Evolutionary conservation across 371 early-diverging fungal species (phyloP), one percentile per base, ranked within the genome.

Genomic region (Mucor saturninus): DNA sequence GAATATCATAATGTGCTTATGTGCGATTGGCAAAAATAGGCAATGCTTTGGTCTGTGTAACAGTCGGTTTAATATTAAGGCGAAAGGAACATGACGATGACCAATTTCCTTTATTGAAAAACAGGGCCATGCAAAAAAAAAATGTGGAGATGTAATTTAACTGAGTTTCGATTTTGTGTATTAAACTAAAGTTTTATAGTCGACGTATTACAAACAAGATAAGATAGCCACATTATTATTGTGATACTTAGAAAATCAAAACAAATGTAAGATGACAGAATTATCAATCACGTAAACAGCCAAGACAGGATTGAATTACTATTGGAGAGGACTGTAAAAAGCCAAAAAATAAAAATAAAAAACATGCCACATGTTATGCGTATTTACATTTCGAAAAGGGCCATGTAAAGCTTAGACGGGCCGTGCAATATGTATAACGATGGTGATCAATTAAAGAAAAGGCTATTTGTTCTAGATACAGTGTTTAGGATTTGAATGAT

Each of bases 31-130:
- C 26, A 8, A 26, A 28, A 35, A 10, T 39, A 28, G 6, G 28
- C 30, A 40, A 26, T 31, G 3, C 5, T 5, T 29, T 21, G 39
- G 8, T 32, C 14, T 54, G 61, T 61, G 37, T 35, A 10, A 61
- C 61, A 46, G n/a, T 45, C 61, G 61, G 61, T 54, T 61, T 37
- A 61, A 45, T 38, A 54, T 61, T 61, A 38, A 61, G 61, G 61
- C 61, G 61, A 60, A 52, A 43, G 21, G 42, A 42, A 60, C 30
- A 55, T 53, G 53, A 60, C 61, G 61, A 28, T 60, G 40, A 42
- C 60, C 53, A 60, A 42, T 37, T 42, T 56, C 13, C 37, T 15
- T 15, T 7, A 35, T 11, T 32, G 53, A 53, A 32, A 53, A 53
- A 32, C 26, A 28, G 56, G 56, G 56, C 56, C 56, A 43, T 56